phyloP scores from a whole-genome alignment of 805 yeast genomes.

The Ogataea pignaliae region DNA sequence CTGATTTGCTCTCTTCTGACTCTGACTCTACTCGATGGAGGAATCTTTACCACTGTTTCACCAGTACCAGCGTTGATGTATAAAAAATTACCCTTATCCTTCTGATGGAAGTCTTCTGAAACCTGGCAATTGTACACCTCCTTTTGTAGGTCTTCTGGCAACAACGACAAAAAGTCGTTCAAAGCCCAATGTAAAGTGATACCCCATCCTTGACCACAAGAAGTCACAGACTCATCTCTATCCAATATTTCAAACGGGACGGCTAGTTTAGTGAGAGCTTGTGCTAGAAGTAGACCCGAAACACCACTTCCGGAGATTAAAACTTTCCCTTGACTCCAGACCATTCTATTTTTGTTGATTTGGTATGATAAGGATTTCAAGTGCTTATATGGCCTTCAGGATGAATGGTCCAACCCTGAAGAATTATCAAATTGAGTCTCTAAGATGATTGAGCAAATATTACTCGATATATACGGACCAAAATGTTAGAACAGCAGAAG shows the following conservation, averaged over 20 bases:
- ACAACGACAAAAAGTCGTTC: constrained; percentile 17
- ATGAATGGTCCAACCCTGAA: too few relatives aligned
- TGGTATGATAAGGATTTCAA: too few relatives aligned
- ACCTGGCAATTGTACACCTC: constrained; percentile 26
- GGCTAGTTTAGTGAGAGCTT: constrained; percentile 20
- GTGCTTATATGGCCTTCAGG: too few relatives aligned
- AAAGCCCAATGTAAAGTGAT: constrained; percentile 31
- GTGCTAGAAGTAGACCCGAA: constrained; percentile 24
- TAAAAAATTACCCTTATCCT: constrained; percentile 27
- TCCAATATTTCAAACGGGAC: constrained; percentile 27
- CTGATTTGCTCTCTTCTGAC: constrained; percentile 29
- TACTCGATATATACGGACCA: too few relatives aligned
- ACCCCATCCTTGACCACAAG: constrained; percentile 32
- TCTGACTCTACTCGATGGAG: constrained; percentile 28
- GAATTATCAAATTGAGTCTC: too few relatives aligned
- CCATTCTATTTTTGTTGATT: too few relatives aligned
- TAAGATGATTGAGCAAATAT: too few relatives aligned
- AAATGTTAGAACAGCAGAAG: too few relatives aligned
- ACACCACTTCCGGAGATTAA: constrained; percentile 21
- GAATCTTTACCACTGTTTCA: constrained; percentile 24
- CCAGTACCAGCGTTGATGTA: constrained; percentile 29
- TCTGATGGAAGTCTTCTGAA: constrained; percentile 22
- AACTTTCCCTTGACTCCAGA: constrained; percentile 18
- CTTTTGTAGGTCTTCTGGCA: constrained; percentile 20
- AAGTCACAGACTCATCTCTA: constrained; percentile 21